Conservation (phyloP, 176 grass and related monocot species). For the Pontederia paniculata region DNA sequence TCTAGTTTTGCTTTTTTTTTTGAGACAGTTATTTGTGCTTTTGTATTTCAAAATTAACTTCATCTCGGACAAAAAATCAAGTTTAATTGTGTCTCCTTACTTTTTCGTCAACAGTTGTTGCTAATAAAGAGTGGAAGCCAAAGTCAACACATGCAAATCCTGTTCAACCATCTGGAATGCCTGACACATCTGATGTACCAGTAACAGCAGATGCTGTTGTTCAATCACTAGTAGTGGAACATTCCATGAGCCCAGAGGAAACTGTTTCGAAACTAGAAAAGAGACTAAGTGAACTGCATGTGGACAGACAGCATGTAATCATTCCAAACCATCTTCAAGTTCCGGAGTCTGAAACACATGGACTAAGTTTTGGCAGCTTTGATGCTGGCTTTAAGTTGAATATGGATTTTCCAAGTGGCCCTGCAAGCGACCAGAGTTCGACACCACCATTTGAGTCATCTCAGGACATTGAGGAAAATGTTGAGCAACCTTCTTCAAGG, state of each 20-base stretch:
- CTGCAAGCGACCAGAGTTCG: constrained; percentile 29
- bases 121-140: constrained; percentile 91
- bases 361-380: constrained; percentile 87
- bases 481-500: constrained; percentile 37
- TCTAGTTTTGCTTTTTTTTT: background rate
- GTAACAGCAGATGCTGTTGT: constrained; percentile 27
- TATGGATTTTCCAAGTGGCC: constrained; percentile 22
- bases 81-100: background rate
- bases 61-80: background rate
- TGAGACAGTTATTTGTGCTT: background rate
- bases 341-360: constrained; percentile 63
- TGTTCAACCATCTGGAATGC: constrained; percentile 26
- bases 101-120: constrained; percentile 35
- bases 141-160: constrained; percentile 43
- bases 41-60: constrained; percentile 8
- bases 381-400: constrained; percentile 39
- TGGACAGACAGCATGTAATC: constrained; percentile 70
- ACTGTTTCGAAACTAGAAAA: constrained; percentile 27
- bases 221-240: constrained; percentile 24
- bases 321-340: constrained; percentile 93
- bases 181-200: constrained; percentile 23
- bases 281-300: constrained; percentile 28
- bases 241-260: constrained; percentile 24
- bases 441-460: constrained; percentile 22
- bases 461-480: constrained; percentile 23